Evolutionary conservation across 331 rosid species (phyloP).

Genomic region (Pyracantha coccinea): DNA sequence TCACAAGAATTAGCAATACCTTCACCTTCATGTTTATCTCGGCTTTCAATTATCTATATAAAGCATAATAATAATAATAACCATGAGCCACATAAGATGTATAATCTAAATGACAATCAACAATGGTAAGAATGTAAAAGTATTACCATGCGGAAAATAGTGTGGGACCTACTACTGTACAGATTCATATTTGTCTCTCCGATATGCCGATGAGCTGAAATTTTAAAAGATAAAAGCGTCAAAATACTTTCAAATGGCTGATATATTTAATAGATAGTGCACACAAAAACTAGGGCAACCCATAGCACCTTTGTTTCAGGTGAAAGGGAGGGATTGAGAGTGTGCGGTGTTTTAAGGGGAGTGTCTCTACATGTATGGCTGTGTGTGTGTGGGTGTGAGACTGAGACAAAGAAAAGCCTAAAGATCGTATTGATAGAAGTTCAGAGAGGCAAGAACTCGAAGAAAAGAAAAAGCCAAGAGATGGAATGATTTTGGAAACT

Average conservation of each 20-base stretch:
- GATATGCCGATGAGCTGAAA: slow-evolving; percentile 89
- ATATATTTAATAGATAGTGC: not conserved
- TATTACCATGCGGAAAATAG: slow-evolving; percentile 93
- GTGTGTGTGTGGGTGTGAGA: not conserved
- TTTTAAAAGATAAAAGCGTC: slow-evolving; percentile 13
- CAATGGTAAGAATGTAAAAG: slow-evolving; percentile 5
- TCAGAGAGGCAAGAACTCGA: not conserved
- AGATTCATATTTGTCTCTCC: slow-evolving; percentile 97
- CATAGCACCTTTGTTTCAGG: not conserved
- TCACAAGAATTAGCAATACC: slow-evolving; percentile 52
- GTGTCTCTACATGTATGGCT: not conserved
- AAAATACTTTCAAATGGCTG: slow-evolving; percentile 7
- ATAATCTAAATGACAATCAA: not conserved
- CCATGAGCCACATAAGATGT: slow-evolving; percentile 2
- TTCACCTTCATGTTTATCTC: slow-evolving; percentile 62
- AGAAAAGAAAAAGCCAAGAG: not conserved
- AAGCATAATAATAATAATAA: not conserved
- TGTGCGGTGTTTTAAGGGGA: not conserved
- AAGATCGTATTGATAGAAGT: not conserved
- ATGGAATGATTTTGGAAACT: not conserved
- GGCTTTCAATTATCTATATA: slow-evolving; percentile 71
- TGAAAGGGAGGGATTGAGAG: not conserved
- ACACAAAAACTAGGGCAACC: slow-evolving; percentile 4
- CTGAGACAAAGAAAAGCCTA: not conserved
- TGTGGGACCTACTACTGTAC: slow-evolving; percentile 93